Evolutionary conservation across 805 yeast species (phyloP).

Genomic region (Jamesozyma spencerorum): DNA sequence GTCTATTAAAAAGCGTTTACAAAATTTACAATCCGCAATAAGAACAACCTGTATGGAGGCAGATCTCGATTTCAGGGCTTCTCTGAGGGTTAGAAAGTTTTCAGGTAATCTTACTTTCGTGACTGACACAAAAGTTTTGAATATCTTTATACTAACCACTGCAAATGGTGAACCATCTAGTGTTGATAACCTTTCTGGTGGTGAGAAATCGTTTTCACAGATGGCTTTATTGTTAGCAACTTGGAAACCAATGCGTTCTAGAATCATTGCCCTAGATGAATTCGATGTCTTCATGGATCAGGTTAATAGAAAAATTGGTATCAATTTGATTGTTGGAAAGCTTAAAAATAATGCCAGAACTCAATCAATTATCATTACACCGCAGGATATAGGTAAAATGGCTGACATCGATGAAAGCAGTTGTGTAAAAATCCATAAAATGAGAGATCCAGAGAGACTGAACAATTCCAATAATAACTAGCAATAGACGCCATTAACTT

Average conservation of each 20-base stretch:
- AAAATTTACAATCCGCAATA: constrained; percentile 34
- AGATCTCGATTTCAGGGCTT: constrained; percentile 46
- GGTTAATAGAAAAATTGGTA: constrained; percentile 72
- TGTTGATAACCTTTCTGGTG: constrained; percentile 85
- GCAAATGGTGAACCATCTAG: constrained; percentile 51
- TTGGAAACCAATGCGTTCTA: constrained; percentile 87
- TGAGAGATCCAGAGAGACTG: constrained; percentile 35
- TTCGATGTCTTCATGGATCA: constrained; percentile 98
- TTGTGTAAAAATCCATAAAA: constrained; percentile 55
- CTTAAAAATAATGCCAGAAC: constrained; percentile 51
- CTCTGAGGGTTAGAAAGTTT: constrained; percentile 60
- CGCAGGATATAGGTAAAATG: constrained; percentile 67
- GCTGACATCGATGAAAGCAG: constrained; percentile 51
- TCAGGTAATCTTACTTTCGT: constrained; percentile 64
- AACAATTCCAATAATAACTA: constrained; percentile 19
- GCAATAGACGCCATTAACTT: no score
- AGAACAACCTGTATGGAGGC: constrained; percentile 39
- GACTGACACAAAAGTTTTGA: constrained; percentile 39
- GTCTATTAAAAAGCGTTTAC: constrained; percentile 37
- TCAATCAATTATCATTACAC: constrained; percentile 89
- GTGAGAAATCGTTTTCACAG: constrained; percentile 92
- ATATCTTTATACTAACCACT: constrained; percentile 53
- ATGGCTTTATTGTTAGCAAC: constrained; percentile 78
- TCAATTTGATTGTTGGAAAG: constrained; percentile 61
- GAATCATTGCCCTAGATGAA: constrained; percentile 86